Base-by-base conservation (phyloP, 169 alveolate species). In the Cryptosporidium parvum region DNA sequence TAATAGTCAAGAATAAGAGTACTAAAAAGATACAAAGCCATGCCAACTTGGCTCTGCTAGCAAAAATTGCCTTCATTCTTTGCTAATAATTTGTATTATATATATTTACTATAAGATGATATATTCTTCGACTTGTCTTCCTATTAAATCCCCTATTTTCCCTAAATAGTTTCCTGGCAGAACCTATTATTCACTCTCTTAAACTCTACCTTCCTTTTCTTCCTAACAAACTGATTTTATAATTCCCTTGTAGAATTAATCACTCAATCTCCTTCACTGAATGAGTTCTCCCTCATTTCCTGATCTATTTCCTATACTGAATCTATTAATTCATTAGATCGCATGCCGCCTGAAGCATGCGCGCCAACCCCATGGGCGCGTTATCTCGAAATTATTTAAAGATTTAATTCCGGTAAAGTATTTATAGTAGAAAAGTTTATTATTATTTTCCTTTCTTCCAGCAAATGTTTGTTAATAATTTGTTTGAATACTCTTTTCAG, bases 311-410 rank as follows among this genome's bases (percentile, higher is more conserved):
- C 80, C 42, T 61, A 39, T 59, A 61, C 89, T 62, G 73, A 80
- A 80, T 80, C 89, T 80, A 80, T 80, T 80, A 80, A 80, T 80
- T 80, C 89, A 26, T 35, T 80, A 80, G 89, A 80, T 80, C 89
- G 18, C 0, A 68, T 52, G 86, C 69, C 85, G 71, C 62, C 72
- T 1, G 33, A 9, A 2, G 9, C 26, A 1, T 0, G 67, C 72
- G 48, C 48, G 72, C 72, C 42, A 33, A 0, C 2, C 33, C 1
- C 2, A 1, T 12, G 56, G 72, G 51, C 53, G 72, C 53, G 48
- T 44, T 65, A 65, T 65, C 72, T 65, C 29, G 23, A 21, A 65
- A 65, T 65, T 35, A 65, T 65, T 37, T 65, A 23, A n/a, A 65
- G 67, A 56, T 56, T 56, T 8, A 56, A 56, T 56, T 21, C 67